phyloP scores from a whole-genome alignment of 768 basidiomycete genomes.

The Tylopilus vinaceipallidus region DNA sequence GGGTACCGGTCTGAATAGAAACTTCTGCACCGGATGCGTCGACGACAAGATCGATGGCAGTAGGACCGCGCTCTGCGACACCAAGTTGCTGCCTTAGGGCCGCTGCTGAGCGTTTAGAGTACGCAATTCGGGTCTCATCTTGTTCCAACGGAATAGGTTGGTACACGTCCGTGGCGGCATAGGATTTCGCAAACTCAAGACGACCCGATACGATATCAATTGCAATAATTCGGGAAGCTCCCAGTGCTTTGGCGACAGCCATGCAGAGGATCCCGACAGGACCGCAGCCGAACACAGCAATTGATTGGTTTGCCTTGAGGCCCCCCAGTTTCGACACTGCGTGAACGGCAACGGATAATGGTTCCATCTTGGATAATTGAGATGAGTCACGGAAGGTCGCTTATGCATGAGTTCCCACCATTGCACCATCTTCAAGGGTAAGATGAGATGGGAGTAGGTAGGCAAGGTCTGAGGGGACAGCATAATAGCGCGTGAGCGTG shows the following conservation, averaged over 20 bases:
- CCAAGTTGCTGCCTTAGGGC: conserved; percentile 63
- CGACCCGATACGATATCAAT: conserved; percentile 76
- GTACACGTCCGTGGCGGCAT: conserved; percentile 79
- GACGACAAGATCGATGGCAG: conserved; percentile 79
- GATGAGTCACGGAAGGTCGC: neutral
- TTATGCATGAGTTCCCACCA: conserved; percentile 50
- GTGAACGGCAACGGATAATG: conserved; percentile 89
- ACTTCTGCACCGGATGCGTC: conserved; percentile 94
- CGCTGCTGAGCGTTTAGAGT: conserved; percentile 69
- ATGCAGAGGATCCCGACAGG: conserved; percentile 88
- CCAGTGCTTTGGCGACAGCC: conserved; percentile 94
- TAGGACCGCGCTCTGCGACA: conserved; percentile 67
- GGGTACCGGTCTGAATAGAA: conserved; percentile 84
- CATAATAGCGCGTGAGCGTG: conserved; percentile 85
- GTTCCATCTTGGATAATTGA: conserved; percentile 69
- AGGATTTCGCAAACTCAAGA: conserved; percentile 81
- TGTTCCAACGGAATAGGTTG: conserved; percentile 57
- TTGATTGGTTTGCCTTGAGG: conserved; percentile 69
- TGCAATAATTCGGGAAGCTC: conserved; percentile 80
- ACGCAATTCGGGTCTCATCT: conserved; percentile 66
- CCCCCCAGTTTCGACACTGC: conserved; percentile 76
- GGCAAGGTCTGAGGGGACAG: conserved; percentile 79
- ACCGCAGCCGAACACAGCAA: conserved; percentile 86
- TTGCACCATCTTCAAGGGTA: conserved; percentile 90
- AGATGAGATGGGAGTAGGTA: conserved; percentile 83